A percentile compares a stretch with the other conserved stretches of the same genome.
Conservation (phyloP, 768 basidiomycete species). For the Xerocomus brunneocitrinus region DNA sequence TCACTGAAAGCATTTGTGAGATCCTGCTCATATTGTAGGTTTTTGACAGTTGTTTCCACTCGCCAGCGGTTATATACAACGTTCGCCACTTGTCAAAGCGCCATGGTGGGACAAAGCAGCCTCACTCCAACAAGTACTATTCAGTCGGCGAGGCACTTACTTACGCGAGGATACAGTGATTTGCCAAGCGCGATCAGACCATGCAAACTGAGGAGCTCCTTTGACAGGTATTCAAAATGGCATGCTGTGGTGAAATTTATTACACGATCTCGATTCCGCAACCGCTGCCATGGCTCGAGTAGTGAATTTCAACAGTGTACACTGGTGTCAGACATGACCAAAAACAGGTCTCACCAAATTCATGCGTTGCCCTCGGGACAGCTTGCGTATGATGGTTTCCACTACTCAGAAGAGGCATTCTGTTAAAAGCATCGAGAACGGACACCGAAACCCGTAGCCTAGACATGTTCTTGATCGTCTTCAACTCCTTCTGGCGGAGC, state of each 20-base stretch:
- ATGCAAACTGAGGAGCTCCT: constrained; percentile 5
- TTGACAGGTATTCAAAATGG: constrained; percentile 2
- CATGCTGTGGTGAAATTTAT: constrained; percentile 3
- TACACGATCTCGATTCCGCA: neutral
- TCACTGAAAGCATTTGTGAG: constrained; percentile 29
- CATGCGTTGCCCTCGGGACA: neutral
- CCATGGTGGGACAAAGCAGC: neutral
- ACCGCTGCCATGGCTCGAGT: neutral
- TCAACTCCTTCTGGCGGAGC: constrained; percentile 20
- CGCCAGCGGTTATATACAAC: constrained; percentile 21
- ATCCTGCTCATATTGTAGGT: constrained; percentile 27
- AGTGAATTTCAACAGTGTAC: neutral
- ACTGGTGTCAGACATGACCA: neutral
- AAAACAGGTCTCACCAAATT: constrained; percentile 7
- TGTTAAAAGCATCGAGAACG: neutral
- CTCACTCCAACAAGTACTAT: constrained; percentile 6
- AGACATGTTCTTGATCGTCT: constrained; percentile 32
- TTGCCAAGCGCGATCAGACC: constrained; percentile 7
- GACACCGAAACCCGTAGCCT: constrained; percentile 1
- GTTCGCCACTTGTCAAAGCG: constrained; percentile 13
- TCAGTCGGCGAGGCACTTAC: constrained; percentile 7
- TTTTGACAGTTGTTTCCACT: neutral
- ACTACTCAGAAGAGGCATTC: neutral
- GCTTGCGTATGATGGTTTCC: neutral
- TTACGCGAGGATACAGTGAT: constrained; percentile 5